Conservation (phyloP, 805 yeast species). For the Candida bentonensis region DNA sequence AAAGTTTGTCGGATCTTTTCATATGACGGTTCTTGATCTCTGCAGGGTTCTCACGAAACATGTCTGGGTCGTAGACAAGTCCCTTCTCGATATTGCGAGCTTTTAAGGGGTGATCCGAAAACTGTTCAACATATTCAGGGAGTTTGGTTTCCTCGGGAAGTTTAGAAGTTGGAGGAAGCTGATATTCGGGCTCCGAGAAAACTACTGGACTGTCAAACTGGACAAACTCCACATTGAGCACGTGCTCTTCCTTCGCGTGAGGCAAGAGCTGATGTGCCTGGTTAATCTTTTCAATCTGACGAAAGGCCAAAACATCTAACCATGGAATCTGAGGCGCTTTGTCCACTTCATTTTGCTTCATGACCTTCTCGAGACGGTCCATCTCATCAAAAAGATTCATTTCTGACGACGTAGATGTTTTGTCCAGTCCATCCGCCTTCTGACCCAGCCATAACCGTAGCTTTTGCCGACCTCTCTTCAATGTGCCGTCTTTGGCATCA, state of each 20-base stretch:
- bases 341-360: constrained; percentile 55
- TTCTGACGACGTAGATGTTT: constrained; percentile 16
- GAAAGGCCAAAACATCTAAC: constrained; percentile 56
- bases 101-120: not conserved
- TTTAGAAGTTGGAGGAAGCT: constrained; percentile 13
- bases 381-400: constrained; percentile 19
- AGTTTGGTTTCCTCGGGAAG: not conserved
- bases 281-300: constrained; percentile 34
- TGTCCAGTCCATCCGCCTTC: constrained; percentile 20
- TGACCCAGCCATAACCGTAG: constrained; percentile 29
- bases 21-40: constrained; percentile 76
- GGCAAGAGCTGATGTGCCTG: constrained; percentile 6
- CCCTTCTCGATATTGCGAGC: not conserved
- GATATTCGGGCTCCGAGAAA: constrained; percentile 41
- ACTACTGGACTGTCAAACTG: constrained; percentile 63
- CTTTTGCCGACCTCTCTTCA: constrained; percentile 61
- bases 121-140: too few species aligned
- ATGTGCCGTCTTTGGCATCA: constrained; percentile 36
- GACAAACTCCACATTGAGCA: constrained; percentile 40
- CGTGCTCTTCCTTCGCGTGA: constrained; percentile 15
- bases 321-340: constrained; percentile 49
- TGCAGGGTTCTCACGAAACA: constrained; percentile 59
- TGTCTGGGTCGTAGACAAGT: constrained; percentile 55
- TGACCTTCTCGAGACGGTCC: constrained; percentile 36
- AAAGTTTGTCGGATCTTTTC: constrained; percentile 61